Percentiles rank a stretch among this genome's conserved stretches.
These are phyloP conservation scores for Vitis hybrid DNA, from an alignment of 177 flowering plant species.

Conservation along the genomic window DNA sequence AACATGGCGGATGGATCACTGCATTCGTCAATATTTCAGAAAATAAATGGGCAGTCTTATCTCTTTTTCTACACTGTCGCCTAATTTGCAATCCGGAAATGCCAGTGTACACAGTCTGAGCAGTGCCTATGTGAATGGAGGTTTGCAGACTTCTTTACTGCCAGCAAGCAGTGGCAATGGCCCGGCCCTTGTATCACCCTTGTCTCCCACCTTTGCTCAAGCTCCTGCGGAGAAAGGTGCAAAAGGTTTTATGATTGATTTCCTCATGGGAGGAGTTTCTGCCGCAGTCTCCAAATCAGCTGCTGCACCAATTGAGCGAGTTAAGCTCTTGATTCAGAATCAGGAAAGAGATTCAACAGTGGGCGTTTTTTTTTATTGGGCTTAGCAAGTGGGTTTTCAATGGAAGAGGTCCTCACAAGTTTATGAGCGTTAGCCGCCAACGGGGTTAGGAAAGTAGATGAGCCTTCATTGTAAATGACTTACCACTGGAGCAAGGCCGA, in stretches of 20 bases:
- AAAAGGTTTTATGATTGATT: constrained; percentile 1
- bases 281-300: constrained; percentile 10
- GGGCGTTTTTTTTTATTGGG: too few species aligned
- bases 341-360: background rate
- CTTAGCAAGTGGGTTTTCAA: too few species aligned
- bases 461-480: too few species aligned
- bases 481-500: too few species aligned
- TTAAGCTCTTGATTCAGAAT: constrained; percentile 7
- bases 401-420: background rate
- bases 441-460: too few species aligned
- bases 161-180: constrained; percentile 27
- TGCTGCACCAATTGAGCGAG: constrained; percentile 7
- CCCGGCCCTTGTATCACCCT: constrained; percentile 15
- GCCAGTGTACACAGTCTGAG: constrained; percentile 9
- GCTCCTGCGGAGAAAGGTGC: constrained; percentile 8
- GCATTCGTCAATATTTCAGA: constrained; percentile 44
- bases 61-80: constrained; percentile 43
- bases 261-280: constrained; percentile 18
- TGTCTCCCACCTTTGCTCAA: background rate
- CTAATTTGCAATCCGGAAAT: constrained; percentile 29
- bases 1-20: constrained; percentile 54
- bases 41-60: constrained; percentile 43
- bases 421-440: too few species aligned
- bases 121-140: constrained; percentile 40
- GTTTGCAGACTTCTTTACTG: constrained; percentile 27